These are phyloP conservation scores for Starmera pachycereana DNA, from an alignment of 805 yeast genomes.

Conservation along the genomic window DNA sequence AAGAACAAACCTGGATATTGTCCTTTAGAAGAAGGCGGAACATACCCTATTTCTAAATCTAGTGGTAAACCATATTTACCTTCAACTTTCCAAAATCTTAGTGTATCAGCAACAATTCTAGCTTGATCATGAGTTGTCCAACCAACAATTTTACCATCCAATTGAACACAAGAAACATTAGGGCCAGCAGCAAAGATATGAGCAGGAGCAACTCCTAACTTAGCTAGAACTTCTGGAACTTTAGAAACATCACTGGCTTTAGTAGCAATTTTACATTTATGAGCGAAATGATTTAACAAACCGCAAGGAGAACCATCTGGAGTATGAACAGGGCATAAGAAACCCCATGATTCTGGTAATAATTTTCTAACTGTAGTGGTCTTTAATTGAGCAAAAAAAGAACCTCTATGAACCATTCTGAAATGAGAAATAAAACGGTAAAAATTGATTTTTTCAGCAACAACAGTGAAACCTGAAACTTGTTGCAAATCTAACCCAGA, in stretches of 20 bases:
- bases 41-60: slow-evolving; percentile 87
- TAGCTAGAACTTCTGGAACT: slow-evolving; percentile 54
- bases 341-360: slow-evolving; percentile 98
- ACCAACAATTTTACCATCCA: slow-evolving; percentile 88
- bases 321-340: slow-evolving; percentile 97
- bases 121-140: slow-evolving; percentile 93
- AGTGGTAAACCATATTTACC: slow-evolving; percentile 70
- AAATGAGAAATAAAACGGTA: slow-evolving; percentile 96
- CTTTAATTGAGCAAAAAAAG: slow-evolving; percentile 95
- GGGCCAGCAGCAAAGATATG: slow-evolving; percentile 85
- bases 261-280: slow-evolving; percentile 85
- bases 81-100: slow-evolving; percentile 88
- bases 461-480: slow-evolving; percentile 96
- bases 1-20: slow-evolving; percentile 94
- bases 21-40: slow-evolving; percentile 92
- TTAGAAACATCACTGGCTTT: slow-evolving; percentile 59
- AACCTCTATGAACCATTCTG: slow-evolving; percentile 99
- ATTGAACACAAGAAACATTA: slow-evolving; percentile 76
- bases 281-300: slow-evolving; percentile 90
- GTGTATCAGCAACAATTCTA: slow-evolving; percentile 73
- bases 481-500: slow-evolving; percentile 97
- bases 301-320: slow-evolving; percentile 99
- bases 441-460: slow-evolving; percentile 96
- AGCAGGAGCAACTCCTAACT: slow-evolving; percentile 75
- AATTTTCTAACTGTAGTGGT: slow-evolving; percentile 95